A percentile compares a stretch with the other conserved stretches of the same genome.
Conservation (phyloP, 768 basidiomycete species). For the Naganishia onofrii region DNA sequence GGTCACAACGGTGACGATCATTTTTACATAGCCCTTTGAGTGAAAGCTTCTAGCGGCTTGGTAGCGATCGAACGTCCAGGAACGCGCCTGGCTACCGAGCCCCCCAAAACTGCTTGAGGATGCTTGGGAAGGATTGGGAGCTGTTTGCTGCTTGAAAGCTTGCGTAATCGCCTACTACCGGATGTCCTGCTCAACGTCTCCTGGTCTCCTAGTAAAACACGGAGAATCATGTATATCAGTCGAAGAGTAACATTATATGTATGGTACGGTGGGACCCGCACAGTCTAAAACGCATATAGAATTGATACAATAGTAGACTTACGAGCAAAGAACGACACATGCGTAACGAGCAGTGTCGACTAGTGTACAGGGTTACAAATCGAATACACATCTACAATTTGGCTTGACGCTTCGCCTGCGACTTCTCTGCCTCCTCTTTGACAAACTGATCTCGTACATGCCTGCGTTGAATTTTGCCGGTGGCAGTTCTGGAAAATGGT, state of each 20-base stretch:
- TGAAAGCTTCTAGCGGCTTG: background rate
- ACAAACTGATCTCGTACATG: conserved; percentile 44
- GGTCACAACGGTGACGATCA: background rate
- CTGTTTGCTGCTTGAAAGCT: no score
- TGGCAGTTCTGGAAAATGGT: conserved; percentile 36
- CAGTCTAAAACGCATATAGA: no score
- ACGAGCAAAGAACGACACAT: background rate
- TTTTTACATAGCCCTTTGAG: background rate
- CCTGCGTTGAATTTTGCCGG: conserved; percentile 43
- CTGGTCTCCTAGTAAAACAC: no score
- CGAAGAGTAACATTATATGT: no score
- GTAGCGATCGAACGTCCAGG: background rate
- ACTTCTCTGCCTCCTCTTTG: conserved; percentile 50
- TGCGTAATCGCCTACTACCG: no score
- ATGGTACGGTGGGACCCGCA: no score
- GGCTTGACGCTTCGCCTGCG: conserved; percentile 42
- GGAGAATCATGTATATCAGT: no score
- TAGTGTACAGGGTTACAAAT: background rate
- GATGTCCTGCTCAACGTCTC: no score
- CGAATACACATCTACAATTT: conserved; percentile 28
- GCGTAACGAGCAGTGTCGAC: background rate
- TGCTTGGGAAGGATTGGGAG: no score
- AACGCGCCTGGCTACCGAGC: background rate
- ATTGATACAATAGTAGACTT: background rate
- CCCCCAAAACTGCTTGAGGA: no score